Percentiles rank a stretch among this genome's conserved stretches.
phyloP scores from a whole-genome alignment of 805 yeast genomes.

The Wickerhamiella sorbophila region DNA sequence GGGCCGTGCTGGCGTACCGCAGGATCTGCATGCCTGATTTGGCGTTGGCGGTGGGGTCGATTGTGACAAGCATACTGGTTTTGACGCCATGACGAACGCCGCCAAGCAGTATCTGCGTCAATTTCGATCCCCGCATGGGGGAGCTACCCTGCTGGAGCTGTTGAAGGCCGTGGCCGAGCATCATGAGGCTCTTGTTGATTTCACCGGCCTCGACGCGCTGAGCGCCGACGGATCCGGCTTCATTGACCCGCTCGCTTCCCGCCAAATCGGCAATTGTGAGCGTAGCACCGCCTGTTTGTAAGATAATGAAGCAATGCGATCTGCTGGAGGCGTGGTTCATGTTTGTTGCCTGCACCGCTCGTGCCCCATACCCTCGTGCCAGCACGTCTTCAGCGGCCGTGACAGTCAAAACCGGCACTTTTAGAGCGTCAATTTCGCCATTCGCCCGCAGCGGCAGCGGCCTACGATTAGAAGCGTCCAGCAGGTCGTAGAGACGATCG shows the following conservation, averaged over 20 bases:
- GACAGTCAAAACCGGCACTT: constrained; percentile 26
- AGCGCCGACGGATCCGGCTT: constrained; percentile 33
- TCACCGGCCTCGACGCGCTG: constrained; percentile 35
- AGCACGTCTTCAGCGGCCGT: constrained; percentile 29
- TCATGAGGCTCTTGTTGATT: constrained; percentile 36
- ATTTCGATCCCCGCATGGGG: constrained; percentile 32
- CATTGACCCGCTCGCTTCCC: constrained; percentile 37
- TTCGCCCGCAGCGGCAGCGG: background rate
- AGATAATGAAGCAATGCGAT: constrained; percentile 38
- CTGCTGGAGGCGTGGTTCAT: constrained; percentile 34
- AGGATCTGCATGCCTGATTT: constrained; percentile 23
- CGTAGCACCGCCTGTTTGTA: constrained; percentile 26
- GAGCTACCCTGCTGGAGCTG: constrained; percentile 24
- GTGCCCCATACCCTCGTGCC: constrained; percentile 28
- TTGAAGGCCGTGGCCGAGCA: constrained; percentile 36
- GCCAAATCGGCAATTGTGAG: constrained; percentile 40
- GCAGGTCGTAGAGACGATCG: constrained; percentile 32
- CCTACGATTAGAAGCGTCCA: constrained; percentile 11
- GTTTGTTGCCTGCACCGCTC: constrained; percentile 32
- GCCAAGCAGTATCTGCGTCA: constrained; percentile 35
- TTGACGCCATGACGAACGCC: constrained; percentile 26
- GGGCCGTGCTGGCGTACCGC: constrained; percentile 21
- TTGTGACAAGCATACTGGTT: constrained; percentile 27
- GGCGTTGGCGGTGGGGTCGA: constrained; percentile 30
- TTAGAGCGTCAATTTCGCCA: constrained; percentile 30